These are phyloP conservation scores for Saturnispora mendoncae DNA, from an alignment of 805 yeast genomes.

Conservation along the genomic window DNA sequence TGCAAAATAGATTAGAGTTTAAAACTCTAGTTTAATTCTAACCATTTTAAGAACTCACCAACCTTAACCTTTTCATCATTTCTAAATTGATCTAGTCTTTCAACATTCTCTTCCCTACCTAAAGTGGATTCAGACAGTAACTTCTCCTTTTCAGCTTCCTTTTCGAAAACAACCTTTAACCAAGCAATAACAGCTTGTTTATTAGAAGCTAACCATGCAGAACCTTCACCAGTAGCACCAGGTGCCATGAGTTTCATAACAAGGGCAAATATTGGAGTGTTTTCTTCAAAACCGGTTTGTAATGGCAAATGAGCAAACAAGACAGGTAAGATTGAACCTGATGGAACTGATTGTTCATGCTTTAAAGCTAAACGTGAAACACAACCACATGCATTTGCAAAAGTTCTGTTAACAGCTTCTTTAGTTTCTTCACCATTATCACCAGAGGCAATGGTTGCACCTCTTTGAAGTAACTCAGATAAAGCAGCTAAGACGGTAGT, in stretches of 20 bases:
- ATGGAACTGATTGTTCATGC: constrained; percentile 63
- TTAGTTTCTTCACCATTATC: constrained; percentile 68
- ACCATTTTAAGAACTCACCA: constrained; percentile 60
- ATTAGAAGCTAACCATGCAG: constrained; percentile 43
- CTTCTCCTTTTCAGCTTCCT: constrained; percentile 66
- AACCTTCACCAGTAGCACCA: constrained; percentile 36
- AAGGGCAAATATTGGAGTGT: constrained; percentile 78
- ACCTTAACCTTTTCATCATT: constrained; percentile 57
- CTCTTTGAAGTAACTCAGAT: constrained; percentile 62
- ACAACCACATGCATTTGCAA: constrained; percentile 95
- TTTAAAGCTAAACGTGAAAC: constrained; percentile 84
- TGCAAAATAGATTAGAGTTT: not conserved
- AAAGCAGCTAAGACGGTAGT: constrained; percentile 58
- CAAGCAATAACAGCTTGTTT: constrained; percentile 59
- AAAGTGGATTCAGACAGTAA: constrained; percentile 65
- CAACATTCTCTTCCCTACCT: constrained; percentile 79
- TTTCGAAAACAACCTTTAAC: constrained; percentile 61
- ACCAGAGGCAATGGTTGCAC: constrained; percentile 57
- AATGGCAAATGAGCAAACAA: constrained; percentile 76
- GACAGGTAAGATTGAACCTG: constrained; percentile 65
- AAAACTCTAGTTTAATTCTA: constrained; percentile 34
- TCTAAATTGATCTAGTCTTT: constrained; percentile 70
- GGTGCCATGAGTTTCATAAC: constrained; percentile 53
- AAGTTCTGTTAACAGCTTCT: constrained; percentile 73
- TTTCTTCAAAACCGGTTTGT: constrained; percentile 84